Evolutionary conservation across 139 green algal genomes (phyloP), one percentile per base, ranked within the genome.

Genomic region (Bryopsis sp.): DNA sequence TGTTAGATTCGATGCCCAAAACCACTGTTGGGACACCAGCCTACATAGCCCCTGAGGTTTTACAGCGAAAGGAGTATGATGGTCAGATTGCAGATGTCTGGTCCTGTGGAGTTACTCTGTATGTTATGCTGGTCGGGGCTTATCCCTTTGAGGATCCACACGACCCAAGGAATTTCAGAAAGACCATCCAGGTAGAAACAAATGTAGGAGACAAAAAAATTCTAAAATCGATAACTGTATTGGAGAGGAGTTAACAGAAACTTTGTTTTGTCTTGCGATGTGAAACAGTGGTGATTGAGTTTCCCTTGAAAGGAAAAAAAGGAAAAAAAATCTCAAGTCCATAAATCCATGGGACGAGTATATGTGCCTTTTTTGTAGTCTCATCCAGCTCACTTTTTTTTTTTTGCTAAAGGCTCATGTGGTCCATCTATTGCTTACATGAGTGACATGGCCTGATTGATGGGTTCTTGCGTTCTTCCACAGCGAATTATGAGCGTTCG

Each of bases 131-230:
- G 63, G 89, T 95, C 22, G 95, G 95, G 0, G 89, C 89, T 0
- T 99, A 99, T 75, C 95, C 95, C 1, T 99, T 99, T 82, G 95
- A 99, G 80, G 94, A 99, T 76, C 86, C 92, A 4, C 33, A 67
- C 2, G 89, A 97, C 72, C 94, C 94, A 2, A 80, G 90, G 62
- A 97, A 99, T 77, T 97, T 99, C 77, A 73, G 89, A n/a, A 97
- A 97, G 64, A 97, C 93, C 3, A 98, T 99, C 57, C 86, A 93
- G n/a, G n/a, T n/a, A n/a, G n/a, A n/a, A n/a, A n/a, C n/a, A n/a
- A n/a, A n/a, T n/a, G n/a, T n/a, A n/a, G n/a, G n/a, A n/a, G n/a
- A n/a, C n/a, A n/a, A n/a, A n/a, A n/a, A n/a, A n/a, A n/a, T n/a
- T n/a, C n/a, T n/a, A n/a, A n/a, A n/a, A n/a, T n/a, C n/a, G n/a